These are phyloP conservation scores for Aspergillus flavus DNA, from an alignment of 2,329 filamentous ascomycete genomes.

Conservation along the genomic window DNA sequence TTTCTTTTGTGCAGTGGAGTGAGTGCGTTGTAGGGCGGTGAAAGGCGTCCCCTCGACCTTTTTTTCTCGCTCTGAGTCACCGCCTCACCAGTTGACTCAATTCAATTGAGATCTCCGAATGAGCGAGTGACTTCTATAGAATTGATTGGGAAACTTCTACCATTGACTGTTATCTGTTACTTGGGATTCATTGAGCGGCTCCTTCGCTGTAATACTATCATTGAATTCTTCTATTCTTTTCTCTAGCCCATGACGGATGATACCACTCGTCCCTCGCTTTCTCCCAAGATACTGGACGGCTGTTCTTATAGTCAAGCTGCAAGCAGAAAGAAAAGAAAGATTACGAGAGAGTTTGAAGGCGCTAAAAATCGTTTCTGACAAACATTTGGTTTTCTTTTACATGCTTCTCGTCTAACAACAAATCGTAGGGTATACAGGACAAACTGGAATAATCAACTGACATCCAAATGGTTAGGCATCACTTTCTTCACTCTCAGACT, in stretches of 20 bases:
- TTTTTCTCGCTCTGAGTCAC: slow-evolving; percentile 8
- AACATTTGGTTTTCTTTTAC: neutral
- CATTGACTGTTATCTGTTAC: neutral
- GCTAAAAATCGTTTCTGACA: neutral
- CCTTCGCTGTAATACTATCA: neutral
- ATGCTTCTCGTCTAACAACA: slow-evolving; percentile 13
- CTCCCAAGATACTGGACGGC: neutral
- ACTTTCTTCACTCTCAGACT: slow-evolving; percentile 31
- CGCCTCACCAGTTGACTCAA: slow-evolving; percentile 9
- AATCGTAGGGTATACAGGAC: slow-evolving; percentile 26
- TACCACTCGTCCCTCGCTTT: neutral
- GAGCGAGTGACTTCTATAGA: neutral
- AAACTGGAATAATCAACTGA: slow-evolving; percentile 7
- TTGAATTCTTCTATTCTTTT: neutral
- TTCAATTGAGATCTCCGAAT: neutral
- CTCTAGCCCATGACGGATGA: neutral
- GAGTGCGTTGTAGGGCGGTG: slow-evolving; percentile 34
- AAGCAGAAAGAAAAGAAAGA: neutral
- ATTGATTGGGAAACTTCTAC: neutral
- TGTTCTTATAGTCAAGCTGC: neutral
- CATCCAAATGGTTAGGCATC: slow-evolving; percentile 23
- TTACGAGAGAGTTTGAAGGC: neutral
- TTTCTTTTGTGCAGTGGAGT: slow-evolving; percentile 42
- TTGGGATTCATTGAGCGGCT: neutral
- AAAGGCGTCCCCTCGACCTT: slow-evolving; percentile 15